Conservation (phyloP, 2,329 filamentous ascomycete genomes). For the Raffaelea arxii region DNA sequence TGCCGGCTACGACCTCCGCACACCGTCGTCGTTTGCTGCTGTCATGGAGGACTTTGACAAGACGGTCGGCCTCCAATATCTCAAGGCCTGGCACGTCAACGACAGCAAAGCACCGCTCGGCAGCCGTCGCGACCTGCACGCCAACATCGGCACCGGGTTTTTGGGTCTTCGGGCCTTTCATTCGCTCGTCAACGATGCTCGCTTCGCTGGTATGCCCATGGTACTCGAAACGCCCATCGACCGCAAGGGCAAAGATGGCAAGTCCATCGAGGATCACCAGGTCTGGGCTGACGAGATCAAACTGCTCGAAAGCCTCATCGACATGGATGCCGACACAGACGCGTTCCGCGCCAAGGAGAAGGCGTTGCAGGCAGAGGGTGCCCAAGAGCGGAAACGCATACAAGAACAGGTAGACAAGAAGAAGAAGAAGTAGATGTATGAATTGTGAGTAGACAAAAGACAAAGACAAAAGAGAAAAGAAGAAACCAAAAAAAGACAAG, state of each 20-base stretch:
- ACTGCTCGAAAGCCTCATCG: slow-evolving; percentile 78
- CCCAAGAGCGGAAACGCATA: slow-evolving; percentile 61
- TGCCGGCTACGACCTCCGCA: slow-evolving; percentile 81
- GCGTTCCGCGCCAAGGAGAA: slow-evolving; percentile 60
- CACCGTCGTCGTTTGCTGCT: slow-evolving; percentile 59
- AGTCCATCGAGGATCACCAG: slow-evolving; percentile 63
- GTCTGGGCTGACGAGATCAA: slow-evolving; percentile 95
- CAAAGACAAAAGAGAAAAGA: slow-evolving; percentile 14
- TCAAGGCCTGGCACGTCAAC: slow-evolving; percentile 84
- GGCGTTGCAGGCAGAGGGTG: slow-evolving; percentile 58
- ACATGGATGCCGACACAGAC: slow-evolving; percentile 65
- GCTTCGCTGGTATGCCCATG: slow-evolving; percentile 74
- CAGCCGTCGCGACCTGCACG: slow-evolving; percentile 81
- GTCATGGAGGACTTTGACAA: slow-evolving; percentile 71
- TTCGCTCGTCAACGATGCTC: slow-evolving; percentile 73
- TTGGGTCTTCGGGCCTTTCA: slow-evolving; percentile 86
- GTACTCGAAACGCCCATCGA: slow-evolving; percentile 95
- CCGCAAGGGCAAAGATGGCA: slow-evolving; percentile 53
- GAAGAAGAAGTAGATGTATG: slow-evolving; percentile 18
- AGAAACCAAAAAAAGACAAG: slow-evolving; percentile 2
- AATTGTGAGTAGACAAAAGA: slow-evolving; percentile 21
- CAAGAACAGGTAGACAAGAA: slow-evolving; percentile 74
- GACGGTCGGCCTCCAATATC: slow-evolving; percentile 66
- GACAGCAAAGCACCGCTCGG: slow-evolving; percentile 85
- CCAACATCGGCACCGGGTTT: slow-evolving; percentile 93